phyloP scores from a whole-genome alignment of 257 asterid species.

The Leonotis leonurus region DNA sequence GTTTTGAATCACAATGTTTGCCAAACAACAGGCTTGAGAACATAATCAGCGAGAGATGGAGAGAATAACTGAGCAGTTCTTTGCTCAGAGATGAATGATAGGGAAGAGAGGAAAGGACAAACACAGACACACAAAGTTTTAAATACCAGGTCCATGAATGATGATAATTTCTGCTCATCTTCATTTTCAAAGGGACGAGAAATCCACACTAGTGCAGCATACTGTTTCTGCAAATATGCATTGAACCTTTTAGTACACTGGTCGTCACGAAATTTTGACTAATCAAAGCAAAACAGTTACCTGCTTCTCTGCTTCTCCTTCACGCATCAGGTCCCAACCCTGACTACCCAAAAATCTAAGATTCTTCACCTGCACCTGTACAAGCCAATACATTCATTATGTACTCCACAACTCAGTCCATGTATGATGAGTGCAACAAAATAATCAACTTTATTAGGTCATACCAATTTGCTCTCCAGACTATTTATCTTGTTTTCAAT shows the following conservation, averaged over 20 bases:
- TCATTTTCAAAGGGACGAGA: constrained; percentile 56
- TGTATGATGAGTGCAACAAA: constrained; percentile 8
- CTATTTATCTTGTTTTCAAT: constrained; percentile 67
- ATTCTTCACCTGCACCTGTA: constrained; percentile 73
- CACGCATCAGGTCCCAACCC: constrained; percentile 95
- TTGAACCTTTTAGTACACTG: neutral
- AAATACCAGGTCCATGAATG: constrained; percentile 54
- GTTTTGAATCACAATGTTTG: neutral
- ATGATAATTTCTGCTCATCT: constrained; percentile 44
- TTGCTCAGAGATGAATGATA: neutral
- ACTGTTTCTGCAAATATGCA: constrained; percentile 63
- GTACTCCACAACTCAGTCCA: constrained; percentile 11
- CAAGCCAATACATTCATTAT: neutral
- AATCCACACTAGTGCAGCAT: constrained; percentile 88
- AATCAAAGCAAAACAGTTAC: constrained; percentile 26
- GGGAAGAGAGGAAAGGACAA: neutral
- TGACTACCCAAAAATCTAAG: constrained; percentile 66
- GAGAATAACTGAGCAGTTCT: neutral
- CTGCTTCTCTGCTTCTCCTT: constrained; percentile 99
- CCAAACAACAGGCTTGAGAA: neutral
- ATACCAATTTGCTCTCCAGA: constrained; percentile 56
- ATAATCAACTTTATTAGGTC: constrained; percentile 18
- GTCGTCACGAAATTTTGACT: neutral
- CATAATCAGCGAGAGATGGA: neutral
- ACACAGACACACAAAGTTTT: neutral